Percentiles rank a stretch among this genome's conserved stretches.
phyloP scores from a whole-genome alignment of 371 early-diverging fungal species.

The Neoconidiobolus thromboides region DNA sequence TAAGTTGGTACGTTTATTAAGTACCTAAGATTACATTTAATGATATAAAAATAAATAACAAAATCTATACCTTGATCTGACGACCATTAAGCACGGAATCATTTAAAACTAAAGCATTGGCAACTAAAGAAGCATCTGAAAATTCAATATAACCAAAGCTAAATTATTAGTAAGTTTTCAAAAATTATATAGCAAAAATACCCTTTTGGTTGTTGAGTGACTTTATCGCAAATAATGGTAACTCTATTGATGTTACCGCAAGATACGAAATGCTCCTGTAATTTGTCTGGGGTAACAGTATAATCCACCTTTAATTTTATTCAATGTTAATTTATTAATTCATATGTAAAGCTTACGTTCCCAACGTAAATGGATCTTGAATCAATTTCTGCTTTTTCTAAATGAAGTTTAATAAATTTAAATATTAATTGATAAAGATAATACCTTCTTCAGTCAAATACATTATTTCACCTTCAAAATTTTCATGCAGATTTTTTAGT shows the following conservation, averaged over 20 bases:
- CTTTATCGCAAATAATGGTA: slow-evolving; percentile 88
- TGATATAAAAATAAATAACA: too few species aligned
- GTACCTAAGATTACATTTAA: too few species aligned
- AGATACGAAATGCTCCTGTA: slow-evolving; percentile 88
- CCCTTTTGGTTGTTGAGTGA: slow-evolving; percentile 92
- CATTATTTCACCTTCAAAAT: too few species aligned
- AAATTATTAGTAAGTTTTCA: slow-evolving; percentile 1
- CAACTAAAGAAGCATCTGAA: slow-evolving; percentile 65
- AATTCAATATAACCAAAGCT: slow-evolving; percentile 93
- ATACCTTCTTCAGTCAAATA: too few species aligned
- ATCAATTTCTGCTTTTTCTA: slow-evolving; percentile 68
- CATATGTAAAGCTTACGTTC: slow-evolving; percentile 36
- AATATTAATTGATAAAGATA: too few species aligned
- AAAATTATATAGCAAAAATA: slow-evolving; percentile 13
- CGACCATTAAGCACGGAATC: slow-evolving; percentile 80
- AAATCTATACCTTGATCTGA: slow-evolving; percentile 43
- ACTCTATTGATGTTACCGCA: slow-evolving; percentile 95
- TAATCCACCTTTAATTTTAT: slow-evolving; percentile 59
- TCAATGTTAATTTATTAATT: neutral
- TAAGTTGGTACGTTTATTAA: slow-evolving; percentile 82
- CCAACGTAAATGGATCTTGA: slow-evolving; percentile 87
- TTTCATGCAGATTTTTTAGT: too few species aligned
- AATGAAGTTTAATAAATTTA: too few species aligned
- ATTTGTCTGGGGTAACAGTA: slow-evolving; percentile 82
- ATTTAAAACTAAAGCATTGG: slow-evolving; percentile 69